Evolutionary conservation across 768 basidiomycete species (phyloP).

Genomic region (Termitomyces sp.): DNA sequence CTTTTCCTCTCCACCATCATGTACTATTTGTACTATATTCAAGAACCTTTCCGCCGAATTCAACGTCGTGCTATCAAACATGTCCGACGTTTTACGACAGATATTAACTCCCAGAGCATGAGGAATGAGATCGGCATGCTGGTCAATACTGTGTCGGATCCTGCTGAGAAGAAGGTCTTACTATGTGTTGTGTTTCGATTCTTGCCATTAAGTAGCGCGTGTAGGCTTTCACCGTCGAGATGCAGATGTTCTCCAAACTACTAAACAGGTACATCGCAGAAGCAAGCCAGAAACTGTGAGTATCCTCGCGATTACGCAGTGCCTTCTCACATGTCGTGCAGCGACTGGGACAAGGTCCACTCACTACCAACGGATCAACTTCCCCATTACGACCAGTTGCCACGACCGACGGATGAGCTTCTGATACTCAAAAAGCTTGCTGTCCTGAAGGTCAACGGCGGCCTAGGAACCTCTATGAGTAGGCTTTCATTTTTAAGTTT

Average conservation of each 20-base stretch:
- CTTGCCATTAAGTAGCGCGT: slow-evolving; percentile 19
- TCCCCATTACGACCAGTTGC: slow-evolving; percentile 62
- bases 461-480: slow-evolving; percentile 83
- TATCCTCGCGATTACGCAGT: slow-evolving; percentile 9
- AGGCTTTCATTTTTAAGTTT: slow-evolving; percentile 19
- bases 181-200: background rate
- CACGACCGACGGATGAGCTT: slow-evolving; percentile 49
- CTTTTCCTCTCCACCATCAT: slow-evolving; percentile 26
- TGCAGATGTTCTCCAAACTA: slow-evolving; percentile 82
- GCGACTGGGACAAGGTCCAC: slow-evolving; percentile 20
- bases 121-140: slow-evolving; percentile 68
- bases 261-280: slow-evolving; percentile 79
- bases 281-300: slow-evolving; percentile 68
- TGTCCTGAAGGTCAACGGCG: slow-evolving; percentile 77
- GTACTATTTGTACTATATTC: slow-evolving; percentile 38
- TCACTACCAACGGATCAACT: slow-evolving; percentile 59
- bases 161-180: slow-evolving; percentile 54
- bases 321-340: background rate
- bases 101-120: slow-evolving; percentile 59
- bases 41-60: slow-evolving; percentile 32
- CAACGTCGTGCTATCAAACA: slow-evolving; percentile 38
- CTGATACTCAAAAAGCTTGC: slow-evolving; percentile 34
- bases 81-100: slow-evolving; percentile 38
- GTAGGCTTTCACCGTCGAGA: slow-evolving; percentile 70
- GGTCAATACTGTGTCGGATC: slow-evolving; percentile 58